Percentiles rank a stretch among this genome's conserved stretches.
Conservation (phyloP, 805 yeast genomes). For the Nakazawaea molendinolei region DNA sequence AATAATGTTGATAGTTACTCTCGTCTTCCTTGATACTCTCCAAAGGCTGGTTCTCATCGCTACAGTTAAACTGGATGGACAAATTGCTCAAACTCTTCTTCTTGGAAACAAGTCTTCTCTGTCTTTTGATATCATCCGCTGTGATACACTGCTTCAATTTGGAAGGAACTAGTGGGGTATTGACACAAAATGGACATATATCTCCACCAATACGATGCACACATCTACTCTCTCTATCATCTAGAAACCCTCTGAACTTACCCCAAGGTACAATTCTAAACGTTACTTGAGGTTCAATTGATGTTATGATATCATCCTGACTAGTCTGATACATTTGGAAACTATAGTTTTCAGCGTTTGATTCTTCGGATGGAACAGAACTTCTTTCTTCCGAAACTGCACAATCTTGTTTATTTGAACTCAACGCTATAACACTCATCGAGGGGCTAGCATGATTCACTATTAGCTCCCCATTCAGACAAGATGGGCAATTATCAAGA, state of each 20-base stretch:
- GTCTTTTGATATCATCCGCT: not conserved
- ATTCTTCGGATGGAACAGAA: too few species aligned
- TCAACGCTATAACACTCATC: too few species aligned
- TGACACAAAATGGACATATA: not conserved
- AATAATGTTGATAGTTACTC: not conserved
- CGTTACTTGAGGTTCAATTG: not conserved
- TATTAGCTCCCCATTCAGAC: not conserved
- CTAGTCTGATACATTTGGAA: too few species aligned
- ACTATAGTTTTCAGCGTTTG: too few species aligned
- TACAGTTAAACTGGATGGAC: not conserved
- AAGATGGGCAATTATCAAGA: slow-evolving; percentile 3
- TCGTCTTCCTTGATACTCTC: not conserved
- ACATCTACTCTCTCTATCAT: slow-evolving; percentile 8
- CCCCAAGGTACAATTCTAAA: slow-evolving; percentile 6
- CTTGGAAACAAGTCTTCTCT: slow-evolving; percentile 2
- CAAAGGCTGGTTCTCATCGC: slow-evolving; percentile 1
- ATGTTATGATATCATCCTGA: not conserved
- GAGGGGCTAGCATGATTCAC: too few species aligned
- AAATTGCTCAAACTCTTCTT: slow-evolving; percentile 6
- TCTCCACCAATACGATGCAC: not conserved
- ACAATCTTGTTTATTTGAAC: too few species aligned
- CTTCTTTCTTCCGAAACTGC: too few species aligned
- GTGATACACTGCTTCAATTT: slow-evolving; percentile 1
- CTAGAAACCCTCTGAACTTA: slow-evolving; percentile 9
- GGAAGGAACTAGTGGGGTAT: slow-evolving; percentile 9